Evolutionary conservation across 2,329 filamentous ascomycete genomes (phyloP), one percentile per base, ranked within the genome.

Genomic region (Colletotrichum scovillei): DNA sequence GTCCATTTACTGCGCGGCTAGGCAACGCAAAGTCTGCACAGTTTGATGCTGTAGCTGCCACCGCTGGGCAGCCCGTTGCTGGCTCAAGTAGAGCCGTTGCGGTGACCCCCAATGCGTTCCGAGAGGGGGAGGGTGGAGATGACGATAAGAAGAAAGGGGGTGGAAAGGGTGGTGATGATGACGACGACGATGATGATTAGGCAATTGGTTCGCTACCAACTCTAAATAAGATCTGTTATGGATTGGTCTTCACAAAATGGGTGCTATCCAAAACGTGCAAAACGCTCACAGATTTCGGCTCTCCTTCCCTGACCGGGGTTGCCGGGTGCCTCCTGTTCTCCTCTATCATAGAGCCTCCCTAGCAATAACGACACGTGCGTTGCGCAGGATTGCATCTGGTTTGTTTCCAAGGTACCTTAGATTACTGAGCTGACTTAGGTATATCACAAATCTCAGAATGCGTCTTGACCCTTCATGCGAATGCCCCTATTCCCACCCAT

Each of bases 21-120:
- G 84, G 76, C 2, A 77, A 77, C 4, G 85, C 79, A 14, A 83
- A 81, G 65, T 77, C 78, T 19, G 76, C 79, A 30, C 82, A 82
- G 69, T 82, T 82, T 55, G 84, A 75, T 4, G 83, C 73, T 0
- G 83, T 82, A 78, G 84, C 84, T 30, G 85, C 77, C 26, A 79
- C 79, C n/a, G 84, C 82, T 3, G 82, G 83, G 1, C 81, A 73
- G 22, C 77, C 80, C 2, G 79, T 80, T 38, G 79, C 81, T 0
- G 80, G 73, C 0, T 76, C 77, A 4, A 64, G 60, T 2, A 46
- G 67, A 4, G 78, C 78, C 11, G 60, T 75, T 14, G 67, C 73
- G 4, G 75, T 76, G 0, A 63, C 63, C 16, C 67, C 72, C 5
- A 70, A 67, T 26, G 75, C 69, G 1, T 77, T 76, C 2, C 72